Percentiles rank a stretch among this genome's conserved stretches.
These are phyloP conservation scores for Solanum appendiculatum DNA, from an alignment of 257 asterid genomes.

Conservation along the genomic window DNA sequence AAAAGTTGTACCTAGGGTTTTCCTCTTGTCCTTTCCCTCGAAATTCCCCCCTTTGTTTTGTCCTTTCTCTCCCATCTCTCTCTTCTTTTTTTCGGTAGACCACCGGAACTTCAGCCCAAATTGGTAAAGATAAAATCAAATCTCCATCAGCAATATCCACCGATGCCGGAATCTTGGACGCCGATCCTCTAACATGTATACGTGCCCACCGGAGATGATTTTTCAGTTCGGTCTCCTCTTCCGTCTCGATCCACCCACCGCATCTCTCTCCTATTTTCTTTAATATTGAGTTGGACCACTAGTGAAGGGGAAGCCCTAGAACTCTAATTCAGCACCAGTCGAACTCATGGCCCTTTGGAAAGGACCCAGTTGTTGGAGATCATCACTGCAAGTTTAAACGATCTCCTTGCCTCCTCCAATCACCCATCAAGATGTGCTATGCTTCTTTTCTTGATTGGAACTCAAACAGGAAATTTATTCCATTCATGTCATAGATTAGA, in stretches of 20 bases:
- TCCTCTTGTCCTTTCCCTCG: background rate
- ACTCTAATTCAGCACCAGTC: background rate
- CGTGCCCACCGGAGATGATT: background rate
- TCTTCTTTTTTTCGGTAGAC: background rate
- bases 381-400: background rate
- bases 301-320: background rate
- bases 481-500: too few relatives aligned
- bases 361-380: background rate
- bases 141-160: background rate
- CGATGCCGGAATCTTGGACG: background rate
- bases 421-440: background rate
- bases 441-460: background rate
- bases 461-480: background rate
- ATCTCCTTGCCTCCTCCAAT: background rate
- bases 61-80: background rate
- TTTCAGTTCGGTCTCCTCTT: background rate
- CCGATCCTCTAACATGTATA: background rate
- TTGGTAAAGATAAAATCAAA: background rate
- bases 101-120: background rate
- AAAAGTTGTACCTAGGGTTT: background rate
- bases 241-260: background rate
- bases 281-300: background rate
- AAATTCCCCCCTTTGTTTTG: background rate
- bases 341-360: background rate
- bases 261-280: background rate